phyloP scores from a whole-genome alignment of 495 filamentous ascomycete genomes.

The Letharia columbiana region DNA sequence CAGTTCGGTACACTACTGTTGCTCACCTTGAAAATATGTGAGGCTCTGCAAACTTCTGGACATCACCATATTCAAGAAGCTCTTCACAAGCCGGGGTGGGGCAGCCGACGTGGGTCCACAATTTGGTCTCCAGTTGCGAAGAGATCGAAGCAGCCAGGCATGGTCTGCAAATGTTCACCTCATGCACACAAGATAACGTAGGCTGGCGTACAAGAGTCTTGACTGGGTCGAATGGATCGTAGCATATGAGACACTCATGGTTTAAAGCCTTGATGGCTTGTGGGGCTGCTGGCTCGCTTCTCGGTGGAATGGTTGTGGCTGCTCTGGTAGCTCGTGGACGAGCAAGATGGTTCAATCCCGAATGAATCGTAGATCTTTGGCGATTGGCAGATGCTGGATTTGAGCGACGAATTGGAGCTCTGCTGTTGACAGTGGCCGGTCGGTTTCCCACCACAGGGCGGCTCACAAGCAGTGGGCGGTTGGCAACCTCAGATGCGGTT shows the following conservation, averaged over 20 bases:
- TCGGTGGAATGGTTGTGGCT: not conserved
- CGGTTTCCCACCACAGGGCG: not conserved
- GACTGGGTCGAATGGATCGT: not conserved
- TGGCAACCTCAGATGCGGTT: not conserved
- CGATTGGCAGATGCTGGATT: not conserved
- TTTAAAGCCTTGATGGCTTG: not conserved
- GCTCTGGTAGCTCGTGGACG: not conserved
- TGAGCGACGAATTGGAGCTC: too few relatives aligned
- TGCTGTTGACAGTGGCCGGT: too few relatives aligned
- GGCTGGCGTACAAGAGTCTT: not conserved
- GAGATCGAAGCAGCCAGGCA: not conserved
- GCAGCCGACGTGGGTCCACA: not conserved
- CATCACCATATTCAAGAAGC: not conserved
- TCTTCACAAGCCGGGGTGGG: not conserved
- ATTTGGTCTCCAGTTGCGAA: not conserved
- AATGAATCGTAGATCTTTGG: not conserved
- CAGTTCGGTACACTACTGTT: not conserved
- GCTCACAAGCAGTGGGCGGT: not conserved
- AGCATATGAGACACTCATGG: not conserved
- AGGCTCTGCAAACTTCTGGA: not conserved
- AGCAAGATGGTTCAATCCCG: not conserved
- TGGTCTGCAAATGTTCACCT: not conserved
- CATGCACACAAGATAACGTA: not conserved
- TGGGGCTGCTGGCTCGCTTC: not conserved
- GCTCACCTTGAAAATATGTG: not conserved